phyloP scores from a whole-genome alignment of 129 eudicot species.

The Tagetes erecta region DNA sequence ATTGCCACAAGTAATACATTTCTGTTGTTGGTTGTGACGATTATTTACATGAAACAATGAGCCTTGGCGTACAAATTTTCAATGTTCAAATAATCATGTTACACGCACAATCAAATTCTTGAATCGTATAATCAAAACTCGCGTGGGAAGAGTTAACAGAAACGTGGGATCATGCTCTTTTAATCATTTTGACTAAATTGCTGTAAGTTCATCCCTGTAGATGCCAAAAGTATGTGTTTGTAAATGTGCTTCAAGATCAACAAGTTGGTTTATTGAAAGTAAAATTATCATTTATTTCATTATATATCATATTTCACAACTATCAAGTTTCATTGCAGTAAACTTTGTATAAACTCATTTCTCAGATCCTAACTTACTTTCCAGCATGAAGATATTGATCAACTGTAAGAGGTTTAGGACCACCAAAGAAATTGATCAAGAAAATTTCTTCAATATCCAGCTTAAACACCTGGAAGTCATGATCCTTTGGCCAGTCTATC shows the following conservation, averaged over 20 bases:
- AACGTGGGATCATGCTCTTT: slow-evolving; percentile 10
- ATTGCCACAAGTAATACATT: slow-evolving; percentile 24
- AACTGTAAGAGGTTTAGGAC: slow-evolving; percentile 90
- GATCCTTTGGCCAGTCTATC: slow-evolving; percentile 86
- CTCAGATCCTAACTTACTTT: slow-evolving; percentile 56
- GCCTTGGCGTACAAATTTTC: slow-evolving; percentile 12
- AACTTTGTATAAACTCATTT: slow-evolving; percentile 4
- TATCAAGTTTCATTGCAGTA: slow-evolving; percentile 9
- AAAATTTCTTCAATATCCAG: slow-evolving; percentile 77
- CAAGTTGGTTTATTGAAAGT: background rate
- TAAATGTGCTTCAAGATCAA: slow-evolving; percentile 26
- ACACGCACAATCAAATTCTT: slow-evolving; percentile 20
- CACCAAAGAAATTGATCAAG: slow-evolving; percentile 85
- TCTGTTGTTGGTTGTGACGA: background rate
- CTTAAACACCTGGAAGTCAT: slow-evolving; percentile 73
- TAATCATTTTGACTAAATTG: slow-evolving; percentile 22
- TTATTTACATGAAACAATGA: slow-evolving; percentile 16
- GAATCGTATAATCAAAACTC: background rate
- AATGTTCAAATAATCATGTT: background rate
- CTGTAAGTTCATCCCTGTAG: slow-evolving; percentile 44
- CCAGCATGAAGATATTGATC: slow-evolving; percentile 67
- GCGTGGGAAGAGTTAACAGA: slow-evolving; percentile 4
- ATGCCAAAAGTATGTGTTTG: slow-evolving; percentile 28
- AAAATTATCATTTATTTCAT: slow-evolving; percentile 29
- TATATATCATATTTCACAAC: slow-evolving; percentile 22